Evolutionary conservation across 345 rosid genomes (phyloP), one percentile per base, ranked within the genome.

Genomic region (Cardiospermum halicacabum): DNA sequence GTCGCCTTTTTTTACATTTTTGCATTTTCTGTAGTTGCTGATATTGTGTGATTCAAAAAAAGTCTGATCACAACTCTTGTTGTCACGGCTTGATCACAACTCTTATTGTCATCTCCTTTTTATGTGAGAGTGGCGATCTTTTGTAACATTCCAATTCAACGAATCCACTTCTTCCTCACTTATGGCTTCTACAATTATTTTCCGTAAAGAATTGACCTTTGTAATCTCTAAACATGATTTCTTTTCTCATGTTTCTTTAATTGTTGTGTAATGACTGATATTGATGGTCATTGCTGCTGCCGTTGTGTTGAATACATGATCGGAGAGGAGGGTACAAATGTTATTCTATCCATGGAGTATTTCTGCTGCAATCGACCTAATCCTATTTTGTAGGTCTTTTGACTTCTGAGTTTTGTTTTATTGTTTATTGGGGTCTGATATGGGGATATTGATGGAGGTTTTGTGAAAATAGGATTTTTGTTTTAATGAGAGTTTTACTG

Each of bases 71-170:
- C n/a, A n/a, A n/a, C n/a, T n/a, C n/a, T n/a, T n/a, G n/a, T n/a
- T 73, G 86, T 67, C 95, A 91, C 43, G 96, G 97, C 67, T 47
- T 88, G 57, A 43, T 71, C 24, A 94, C 95, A 27, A 68, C 84
- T 24, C 32, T 80, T 10, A 84, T 88, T 27, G 79, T 87, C 55
- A 71, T 88, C 68, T 81, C 99, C 2, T 87, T 94, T 75, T 88
- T 94, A 47, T 94, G 97, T 56, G 97, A 97, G n/a, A 88, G 64
- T 91, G 96, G 99, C 97, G 11, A 85, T 91, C 82, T 90, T 90
- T 72, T 78, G 78, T 27, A 82, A 84, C 77, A 93, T 97, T 32
- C 91, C 91, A 32, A 80, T 93, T 70, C 79, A 84, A 58, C 70
- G 79, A 74, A 74, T 88, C 82, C 88, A 88, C 66, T 53, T 67